phyloP scores from a whole-genome alignment of 257 asterid genomes.

The Orobanche coerulescens region DNA sequence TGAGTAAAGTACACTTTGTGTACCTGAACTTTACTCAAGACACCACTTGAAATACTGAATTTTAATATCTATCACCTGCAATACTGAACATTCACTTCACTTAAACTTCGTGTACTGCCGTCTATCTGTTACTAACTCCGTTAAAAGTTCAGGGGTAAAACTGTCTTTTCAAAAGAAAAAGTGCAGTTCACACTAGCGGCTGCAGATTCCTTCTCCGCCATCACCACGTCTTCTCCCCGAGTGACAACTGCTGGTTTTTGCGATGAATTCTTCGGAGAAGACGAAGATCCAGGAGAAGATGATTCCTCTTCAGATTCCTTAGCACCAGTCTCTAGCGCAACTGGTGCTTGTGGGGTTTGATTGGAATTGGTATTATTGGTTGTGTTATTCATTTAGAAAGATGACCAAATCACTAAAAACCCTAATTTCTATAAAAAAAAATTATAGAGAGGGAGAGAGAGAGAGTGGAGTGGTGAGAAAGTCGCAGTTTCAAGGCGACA shows the following conservation, averaged over 20 bases:
- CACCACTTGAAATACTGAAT: too few relatives aligned
- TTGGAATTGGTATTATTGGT: constrained; percentile 35
- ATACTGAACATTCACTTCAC: too few relatives aligned
- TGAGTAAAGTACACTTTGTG: too few relatives aligned
- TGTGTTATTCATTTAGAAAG: constrained; percentile 46
- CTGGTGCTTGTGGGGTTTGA: constrained; percentile 35
- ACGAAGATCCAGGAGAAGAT: constrained; percentile 34
- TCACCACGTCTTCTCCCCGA: constrained; percentile 34
- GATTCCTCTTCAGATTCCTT: constrained; percentile 47
- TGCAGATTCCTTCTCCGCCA: constrained; percentile 46
- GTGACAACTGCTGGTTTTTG: constrained; percentile 31
- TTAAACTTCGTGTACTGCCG: too few relatives aligned
- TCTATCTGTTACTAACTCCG: too few relatives aligned
- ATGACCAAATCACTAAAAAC: constrained; percentile 34
- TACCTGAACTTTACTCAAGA: too few relatives aligned
- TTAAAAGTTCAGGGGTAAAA: too few relatives aligned
- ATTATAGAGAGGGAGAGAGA: constrained; percentile 9
- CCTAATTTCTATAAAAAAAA: constrained; percentile 29
- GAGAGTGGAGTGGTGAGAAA: constrained; percentile 48
- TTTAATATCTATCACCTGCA: too few relatives aligned
- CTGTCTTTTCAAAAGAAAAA: too few relatives aligned
- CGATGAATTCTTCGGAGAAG: constrained; percentile 25
- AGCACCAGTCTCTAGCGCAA: constrained; percentile 32
- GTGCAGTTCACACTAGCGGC: constrained; percentile 24
- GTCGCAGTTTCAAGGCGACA: constrained; percentile 96